Evolutionary conservation across 441 rosid genomes (phyloP).

Genomic region (Capsella rubella): DNA sequence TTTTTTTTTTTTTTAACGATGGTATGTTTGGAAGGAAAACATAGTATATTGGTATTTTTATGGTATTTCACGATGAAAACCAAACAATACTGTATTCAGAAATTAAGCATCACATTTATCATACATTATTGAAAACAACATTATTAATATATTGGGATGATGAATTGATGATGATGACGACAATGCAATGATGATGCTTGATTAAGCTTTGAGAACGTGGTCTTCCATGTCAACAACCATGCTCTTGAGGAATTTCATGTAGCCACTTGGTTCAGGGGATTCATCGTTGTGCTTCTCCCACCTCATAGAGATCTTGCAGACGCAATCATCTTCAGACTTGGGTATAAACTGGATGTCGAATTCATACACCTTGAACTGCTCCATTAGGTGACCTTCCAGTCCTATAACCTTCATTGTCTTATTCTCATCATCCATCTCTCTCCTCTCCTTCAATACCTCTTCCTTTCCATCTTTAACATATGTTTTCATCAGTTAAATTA

Average conservation of each 20-base stretch:
- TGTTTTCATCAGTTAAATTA: too few relatives aligned
- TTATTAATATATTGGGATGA: neutral
- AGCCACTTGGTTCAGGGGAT: neutral
- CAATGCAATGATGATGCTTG: neutral
- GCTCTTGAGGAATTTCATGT: neutral
- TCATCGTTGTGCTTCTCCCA: neutral
- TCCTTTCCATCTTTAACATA: neutral
- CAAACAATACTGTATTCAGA: neutral
- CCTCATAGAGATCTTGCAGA: neutral
- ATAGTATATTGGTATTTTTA: too few relatives aligned
- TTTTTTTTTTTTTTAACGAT: too few relatives aligned
- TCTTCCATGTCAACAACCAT: neutral
- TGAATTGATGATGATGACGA: too few relatives aligned
- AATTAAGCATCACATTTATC: neutral
- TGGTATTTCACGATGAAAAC: too few relatives aligned
- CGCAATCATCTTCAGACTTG: neutral
- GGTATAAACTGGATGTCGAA: neutral
- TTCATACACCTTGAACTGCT: neutral
- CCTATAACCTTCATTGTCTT: neutral
- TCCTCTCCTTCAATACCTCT: neutral
- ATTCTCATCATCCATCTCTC: neutral
- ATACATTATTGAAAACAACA: neutral
- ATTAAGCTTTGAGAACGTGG: neutral
- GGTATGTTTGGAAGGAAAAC: too few relatives aligned
- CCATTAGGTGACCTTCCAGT: neutral